Evolutionary conservation across 176 grass and related monocot species (phyloP).

Genomic region (Carex myosuroides): DNA sequence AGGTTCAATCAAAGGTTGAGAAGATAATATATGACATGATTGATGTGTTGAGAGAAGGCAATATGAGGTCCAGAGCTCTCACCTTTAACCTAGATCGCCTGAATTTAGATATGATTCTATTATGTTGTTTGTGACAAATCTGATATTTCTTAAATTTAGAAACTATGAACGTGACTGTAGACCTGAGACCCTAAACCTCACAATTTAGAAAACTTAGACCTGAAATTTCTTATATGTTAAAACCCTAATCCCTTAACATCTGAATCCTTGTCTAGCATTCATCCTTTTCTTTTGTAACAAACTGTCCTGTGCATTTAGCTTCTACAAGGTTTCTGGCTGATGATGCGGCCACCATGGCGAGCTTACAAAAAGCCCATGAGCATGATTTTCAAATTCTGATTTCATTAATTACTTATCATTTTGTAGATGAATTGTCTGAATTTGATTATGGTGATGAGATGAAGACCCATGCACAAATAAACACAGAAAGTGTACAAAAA

Average conservation of each 20-base stretch:
- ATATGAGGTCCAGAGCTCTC: slow-evolving; percentile 26
- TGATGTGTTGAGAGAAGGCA: slow-evolving; percentile 69
- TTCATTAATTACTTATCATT: no score
- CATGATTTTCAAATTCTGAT: no score
- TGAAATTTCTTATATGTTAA: neutral
- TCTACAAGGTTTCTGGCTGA: slow-evolving; percentile 52
- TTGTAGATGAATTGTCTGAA: no score
- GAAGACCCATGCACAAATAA: no score
- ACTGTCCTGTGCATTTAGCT: slow-evolving; percentile 19
- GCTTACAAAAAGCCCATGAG: no score
- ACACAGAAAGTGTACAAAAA: no score
- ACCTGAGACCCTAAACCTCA: neutral
- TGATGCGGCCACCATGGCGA: neutral
- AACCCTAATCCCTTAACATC: neutral
- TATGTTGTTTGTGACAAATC: neutral
- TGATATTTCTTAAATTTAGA: no score
- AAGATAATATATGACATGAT: slow-evolving; percentile 93
- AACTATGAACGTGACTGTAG: no score
- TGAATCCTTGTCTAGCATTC: neutral
- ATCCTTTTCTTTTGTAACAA: neutral
- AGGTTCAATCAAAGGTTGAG: slow-evolving; percentile 51
- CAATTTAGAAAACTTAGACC: neutral
- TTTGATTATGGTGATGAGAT: no score
- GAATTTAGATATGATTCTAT: neutral
- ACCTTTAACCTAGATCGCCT: neutral